Conservation (phyloP, 225 moss, liverwort and hornwort species). For the Physcomitrellopsis africana region DNA sequence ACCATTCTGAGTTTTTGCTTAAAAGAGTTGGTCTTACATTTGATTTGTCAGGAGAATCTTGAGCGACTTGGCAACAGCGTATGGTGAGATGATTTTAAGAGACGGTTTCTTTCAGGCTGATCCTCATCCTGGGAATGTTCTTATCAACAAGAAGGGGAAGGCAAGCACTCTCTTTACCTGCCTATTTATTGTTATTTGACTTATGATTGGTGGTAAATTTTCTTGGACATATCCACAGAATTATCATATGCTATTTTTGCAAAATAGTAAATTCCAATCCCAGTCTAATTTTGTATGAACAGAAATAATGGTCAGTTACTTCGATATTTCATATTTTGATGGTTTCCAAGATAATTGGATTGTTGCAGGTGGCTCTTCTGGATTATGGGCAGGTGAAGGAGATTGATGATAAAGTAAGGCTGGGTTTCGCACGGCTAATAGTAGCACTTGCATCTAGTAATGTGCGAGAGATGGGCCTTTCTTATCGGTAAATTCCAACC, state of each 20-base stretch:
- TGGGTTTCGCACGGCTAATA: slow-evolving; percentile 72
- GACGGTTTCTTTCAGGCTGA: slow-evolving; percentile 99
- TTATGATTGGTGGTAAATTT: slow-evolving; percentile 2
- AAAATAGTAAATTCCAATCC: background rate
- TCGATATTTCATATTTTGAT: background rate
- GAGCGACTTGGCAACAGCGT: slow-evolving; percentile 82
- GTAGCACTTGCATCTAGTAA: slow-evolving; percentile 74
- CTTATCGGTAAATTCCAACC: slow-evolving; percentile 55
- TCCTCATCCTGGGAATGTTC: slow-evolving; percentile 94
- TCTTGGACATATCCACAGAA: background rate
- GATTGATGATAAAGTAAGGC: slow-evolving; percentile 57
- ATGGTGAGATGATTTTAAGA: slow-evolving; percentile 88
- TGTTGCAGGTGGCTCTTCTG: slow-evolving; percentile 78
- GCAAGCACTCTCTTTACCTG: slow-evolving; percentile 40
- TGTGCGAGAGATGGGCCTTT: slow-evolving; percentile 50
- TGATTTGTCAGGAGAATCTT: slow-evolving; percentile 71
- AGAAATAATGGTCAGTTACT: background rate
- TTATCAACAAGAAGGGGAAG: slow-evolving; percentile 82
- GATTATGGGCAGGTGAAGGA: slow-evolving; percentile 98
- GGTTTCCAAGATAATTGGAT: slow-evolving; percentile 26
- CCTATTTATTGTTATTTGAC: background rate
- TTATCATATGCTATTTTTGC: background rate
- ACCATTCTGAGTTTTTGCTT: background rate
- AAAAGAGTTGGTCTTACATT: background rate
- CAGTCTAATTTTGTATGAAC: slow-evolving; percentile 5